Base-by-base conservation (phyloP, 169 alveolate species). In the Plasmodium gonderi region DNA sequence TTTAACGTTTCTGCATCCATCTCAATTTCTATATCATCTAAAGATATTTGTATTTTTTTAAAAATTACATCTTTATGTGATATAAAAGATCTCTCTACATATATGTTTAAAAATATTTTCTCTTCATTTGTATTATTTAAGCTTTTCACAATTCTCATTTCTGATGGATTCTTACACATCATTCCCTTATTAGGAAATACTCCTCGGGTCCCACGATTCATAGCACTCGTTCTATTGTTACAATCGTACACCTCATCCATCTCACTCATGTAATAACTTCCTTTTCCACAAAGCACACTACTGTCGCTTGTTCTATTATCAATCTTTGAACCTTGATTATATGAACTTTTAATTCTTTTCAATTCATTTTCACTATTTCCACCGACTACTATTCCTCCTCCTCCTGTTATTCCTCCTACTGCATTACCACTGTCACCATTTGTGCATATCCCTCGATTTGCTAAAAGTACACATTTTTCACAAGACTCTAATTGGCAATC, bases 11-110 rank as follows among this genome's bases (percentile, higher is more conserved):
- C 93, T 29, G 93, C 87, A 49, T 87, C 93, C 93, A 96, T 91
- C 44, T 96, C 97, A 42, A 96, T 95, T 77, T 96, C 97, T 75
- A 96, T 80, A 69, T 96, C 97, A 90, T 96, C 98, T 77, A 96
- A 49, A 11, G 95, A 90, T 9, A 96, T 76, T 69, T 95, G 96
- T 38, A 96, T 95, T 74, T 95, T 96, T 80, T 95, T 93, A 60
- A 96, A 83, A 42, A 92, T 94, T 36, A 96, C 79, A 91, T 96
- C 97, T 45, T 96, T 91, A 91, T 96, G 94, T 44, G 95, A 90
- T 69, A 96, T 94, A 85, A 94, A 96, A 20, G 96, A 96, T 38
- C 98, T 87, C 72, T 95, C 98, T 42, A 96, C 95, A 80, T 95
- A 96, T 49, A 96, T 78, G 54, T 94, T 96, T 93, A 96, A 79